These are phyloP conservation scores for Lactarius quietus DNA, from an alignment of 768 basidiomycete species.

Conservation along the genomic window DNA sequence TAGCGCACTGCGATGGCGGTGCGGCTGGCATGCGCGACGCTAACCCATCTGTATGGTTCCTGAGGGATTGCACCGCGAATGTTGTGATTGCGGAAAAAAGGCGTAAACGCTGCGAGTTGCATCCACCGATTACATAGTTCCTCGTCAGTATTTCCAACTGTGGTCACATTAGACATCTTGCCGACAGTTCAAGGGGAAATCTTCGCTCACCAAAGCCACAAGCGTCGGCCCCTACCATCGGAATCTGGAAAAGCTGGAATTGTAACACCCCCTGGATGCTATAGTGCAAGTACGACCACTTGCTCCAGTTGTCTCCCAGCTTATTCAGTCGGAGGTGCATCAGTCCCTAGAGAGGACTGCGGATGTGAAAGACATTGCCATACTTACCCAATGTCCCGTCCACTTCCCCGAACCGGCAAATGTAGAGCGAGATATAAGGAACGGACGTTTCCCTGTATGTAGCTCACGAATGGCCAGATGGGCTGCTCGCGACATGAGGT, in stretches of 20 bases:
- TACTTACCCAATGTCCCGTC: constrained; percentile 66
- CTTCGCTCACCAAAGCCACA: constrained; percentile 54
- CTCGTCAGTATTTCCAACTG: constrained; percentile 64
- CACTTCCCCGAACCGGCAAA: constrained; percentile 66
- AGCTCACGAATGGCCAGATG: constrained; percentile 54
- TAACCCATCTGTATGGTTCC: constrained; percentile 80
- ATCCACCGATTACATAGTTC: constrained; percentile 85
- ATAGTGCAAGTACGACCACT: constrained; percentile 68
- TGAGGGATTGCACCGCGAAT: constrained; percentile 61
- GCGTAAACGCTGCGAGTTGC: constrained; percentile 78
- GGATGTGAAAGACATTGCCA: not conserved
- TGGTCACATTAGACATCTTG: constrained; percentile 20
- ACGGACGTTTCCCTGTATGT: constrained; percentile 59
- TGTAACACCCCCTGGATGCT: constrained; percentile 75
- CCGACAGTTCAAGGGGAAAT: constrained; percentile 18
- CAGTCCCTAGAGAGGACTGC: not conserved
- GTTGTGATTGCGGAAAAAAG: constrained; percentile 83
- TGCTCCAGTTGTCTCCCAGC: constrained; percentile 76
- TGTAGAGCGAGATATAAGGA: constrained; percentile 66
- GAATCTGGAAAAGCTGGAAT: constrained; percentile 81
- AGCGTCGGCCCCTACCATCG: constrained; percentile 80
- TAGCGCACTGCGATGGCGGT: constrained; percentile 71
- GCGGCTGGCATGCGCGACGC: constrained; percentile 68
- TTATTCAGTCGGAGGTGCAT: constrained; percentile 26
- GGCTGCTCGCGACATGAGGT: constrained; percentile 68